Base-by-base conservation (phyloP, 176 grass and related monocot genomes). In the Carex kokanica region DNA sequence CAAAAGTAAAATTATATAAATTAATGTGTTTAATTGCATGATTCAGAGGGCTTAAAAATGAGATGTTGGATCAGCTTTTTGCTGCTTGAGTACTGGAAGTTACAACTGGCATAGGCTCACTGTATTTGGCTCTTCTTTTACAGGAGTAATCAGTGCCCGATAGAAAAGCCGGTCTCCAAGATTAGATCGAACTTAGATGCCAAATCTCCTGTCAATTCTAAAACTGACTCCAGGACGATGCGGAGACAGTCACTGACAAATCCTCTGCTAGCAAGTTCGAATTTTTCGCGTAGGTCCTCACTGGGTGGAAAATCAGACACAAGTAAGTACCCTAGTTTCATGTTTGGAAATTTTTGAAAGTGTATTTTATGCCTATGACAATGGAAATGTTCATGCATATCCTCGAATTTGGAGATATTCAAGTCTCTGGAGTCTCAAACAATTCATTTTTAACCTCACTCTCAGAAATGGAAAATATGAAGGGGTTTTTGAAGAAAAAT, bases 221-320 rank as follows among this genome's bases (percentile, higher is more conserved):
- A 45, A 79, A n/a, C 61, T 75, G 86, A 92, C 59, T 13, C 83
- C 21, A 89, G 87, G 79, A 88, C 70, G 68, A 91, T 27, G 54
- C 90, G 90, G 85, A 92, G 93, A 36, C 92, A 94, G 36, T 97
- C 95, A 74, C 25, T 92, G 60, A 88, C 90, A 70, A 85, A 81
- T 81, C 25, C 88, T 52, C 87, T 89, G n/a, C 84, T 82, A 51
- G 38, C 65, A 11, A 55, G 78, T 21, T 82, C 61, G 29, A 89
- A 86, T 88, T 84, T 60, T 82, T 88, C 88, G 62, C 90, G 92
- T 55, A 94, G 95, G 86, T 90, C 95, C 18, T 97, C 95, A 7
- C 90, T 97, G 63, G 95, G 95, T 88, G 92, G 85, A 63, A 82
- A 45, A 82, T 82, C 9, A 52, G 79, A 82, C 60, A 16, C 59